Evolutionary conservation across 2,329 filamentous ascomycete species (phyloP).

Genomic region (Fusarium austroafricanum): DNA sequence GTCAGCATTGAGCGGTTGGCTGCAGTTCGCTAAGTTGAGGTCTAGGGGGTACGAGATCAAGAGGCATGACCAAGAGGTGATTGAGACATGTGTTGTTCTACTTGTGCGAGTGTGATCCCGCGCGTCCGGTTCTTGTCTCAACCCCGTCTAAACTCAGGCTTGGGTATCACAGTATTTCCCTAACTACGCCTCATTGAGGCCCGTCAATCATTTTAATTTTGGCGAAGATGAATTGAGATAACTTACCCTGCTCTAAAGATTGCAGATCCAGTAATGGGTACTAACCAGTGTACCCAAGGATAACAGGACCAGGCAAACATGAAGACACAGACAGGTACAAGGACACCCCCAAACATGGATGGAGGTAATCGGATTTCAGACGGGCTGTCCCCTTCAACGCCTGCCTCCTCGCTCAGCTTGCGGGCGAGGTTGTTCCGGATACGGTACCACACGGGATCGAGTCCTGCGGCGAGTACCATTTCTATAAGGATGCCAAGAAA

Average conservation of each 20-base stretch:
- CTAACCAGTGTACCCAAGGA: slow-evolving; percentile 78
- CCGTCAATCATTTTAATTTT: slow-evolving; percentile 13
- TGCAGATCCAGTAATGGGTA: slow-evolving; percentile 77
- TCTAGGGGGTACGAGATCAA: slow-evolving; percentile 41
- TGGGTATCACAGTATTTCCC: slow-evolving; percentile 1
- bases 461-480: slow-evolving; percentile 71
- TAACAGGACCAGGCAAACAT: slow-evolving; percentile 91
- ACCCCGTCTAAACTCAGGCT: slow-evolving; percentile 2
- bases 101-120: slow-evolving; percentile 18
- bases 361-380: too few species aligned
- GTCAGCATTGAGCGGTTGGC: slow-evolving; percentile 46
- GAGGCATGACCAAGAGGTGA: slow-evolving; percentile 50
- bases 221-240: slow-evolving; percentile 52
- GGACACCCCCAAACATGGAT: slow-evolving; percentile 76
- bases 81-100: slow-evolving; percentile 33
- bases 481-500: slow-evolving; percentile 79
- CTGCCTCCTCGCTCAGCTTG: slow-evolving; percentile 63
- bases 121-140: slow-evolving; percentile 30
- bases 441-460: slow-evolving; percentile 74
- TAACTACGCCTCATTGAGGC: slow-evolving; percentile 10
- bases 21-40: slow-evolving; percentile 28
- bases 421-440: slow-evolving; percentile 66
- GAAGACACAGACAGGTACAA: slow-evolving; percentile 86
- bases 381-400: slow-evolving; percentile 70
- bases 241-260: slow-evolving; percentile 79